Evolutionary conservation across 148 eudicot species (phyloP).

Genomic region (Cornus suecica): DNA sequence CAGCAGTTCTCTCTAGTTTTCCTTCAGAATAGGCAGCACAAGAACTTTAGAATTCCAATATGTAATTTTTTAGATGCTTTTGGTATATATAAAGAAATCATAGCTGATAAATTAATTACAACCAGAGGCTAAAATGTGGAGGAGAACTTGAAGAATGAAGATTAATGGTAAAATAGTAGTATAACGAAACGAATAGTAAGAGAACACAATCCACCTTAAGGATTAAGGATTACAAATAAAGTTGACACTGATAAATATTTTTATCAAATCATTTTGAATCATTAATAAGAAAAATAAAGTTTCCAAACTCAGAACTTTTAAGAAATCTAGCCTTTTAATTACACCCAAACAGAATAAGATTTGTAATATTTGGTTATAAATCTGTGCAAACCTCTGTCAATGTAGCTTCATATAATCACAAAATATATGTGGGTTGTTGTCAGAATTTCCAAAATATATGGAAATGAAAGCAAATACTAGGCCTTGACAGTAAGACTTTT

Average conservation of each 20-base stretch:
- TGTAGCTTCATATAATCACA: not conserved
- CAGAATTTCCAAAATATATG: not conserved
- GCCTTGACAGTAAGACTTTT: not conserved
- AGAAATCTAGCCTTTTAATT: not conserved
- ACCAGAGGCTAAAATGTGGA: not conserved
- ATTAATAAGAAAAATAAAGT: not conserved
- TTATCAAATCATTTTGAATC: not conserved
- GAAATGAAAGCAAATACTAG: not conserved
- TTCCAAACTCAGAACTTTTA: not conserved
- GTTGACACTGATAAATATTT: not conserved
- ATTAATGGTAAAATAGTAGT: not conserved
- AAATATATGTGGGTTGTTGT: not conserved
- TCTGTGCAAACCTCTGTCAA: not conserved
- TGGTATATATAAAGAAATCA: not conserved
- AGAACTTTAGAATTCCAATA: not conserved
- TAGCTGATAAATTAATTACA: not conserved
- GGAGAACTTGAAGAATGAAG: not conserved
- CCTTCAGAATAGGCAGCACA: slow-evolving; percentile 37
- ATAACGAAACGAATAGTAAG: not conserved
- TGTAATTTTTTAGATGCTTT: not conserved
- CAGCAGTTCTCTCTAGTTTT: slow-evolving; percentile 80
- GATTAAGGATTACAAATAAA: not conserved
- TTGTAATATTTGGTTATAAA: too few relatives aligned
- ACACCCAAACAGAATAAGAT: not conserved
- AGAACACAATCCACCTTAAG: not conserved